Evolutionary conservation across 2,329 filamentous ascomycete species (phyloP).

Genomic region (Colletotrichum tabaci): DNA sequence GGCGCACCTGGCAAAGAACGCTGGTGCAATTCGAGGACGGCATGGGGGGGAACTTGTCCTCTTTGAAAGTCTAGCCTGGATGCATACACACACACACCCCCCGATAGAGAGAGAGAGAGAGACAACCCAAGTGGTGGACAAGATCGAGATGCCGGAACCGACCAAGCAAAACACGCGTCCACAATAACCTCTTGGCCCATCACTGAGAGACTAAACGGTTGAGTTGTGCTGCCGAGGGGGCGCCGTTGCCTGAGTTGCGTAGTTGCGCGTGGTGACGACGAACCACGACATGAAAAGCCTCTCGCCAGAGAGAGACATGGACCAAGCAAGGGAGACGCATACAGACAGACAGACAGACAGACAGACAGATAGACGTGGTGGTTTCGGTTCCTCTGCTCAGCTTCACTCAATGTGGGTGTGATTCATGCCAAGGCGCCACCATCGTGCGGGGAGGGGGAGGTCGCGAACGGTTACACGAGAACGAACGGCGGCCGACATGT

Average conservation of each 20-base stretch:
- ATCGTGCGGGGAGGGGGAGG: background rate
- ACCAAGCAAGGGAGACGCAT: conserved; percentile 1
- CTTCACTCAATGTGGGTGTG: background rate
- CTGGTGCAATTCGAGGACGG: background rate
- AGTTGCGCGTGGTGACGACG: background rate
- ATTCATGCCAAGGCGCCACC: background rate
- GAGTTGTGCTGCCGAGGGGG: conserved; percentile 6
- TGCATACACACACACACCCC: background rate
- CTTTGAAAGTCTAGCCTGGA: background rate
- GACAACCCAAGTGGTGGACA: background rate
- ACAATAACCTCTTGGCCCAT: background rate
- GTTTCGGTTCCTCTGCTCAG: background rate
- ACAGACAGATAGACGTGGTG: too few relatives aligned
- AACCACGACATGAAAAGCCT: background rate
- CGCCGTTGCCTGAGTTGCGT: conserved; percentile 5
- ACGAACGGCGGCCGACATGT: background rate
- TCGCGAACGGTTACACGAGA: background rate
- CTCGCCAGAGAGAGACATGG: background rate
- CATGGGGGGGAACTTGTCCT: background rate
- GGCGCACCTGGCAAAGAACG: background rate
- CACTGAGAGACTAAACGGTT: background rate
- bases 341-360: too few relatives aligned
- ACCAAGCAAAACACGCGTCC: background rate
- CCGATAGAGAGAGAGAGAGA: too few relatives aligned
- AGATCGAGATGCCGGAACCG: conserved; percentile 4